A percentile compares a stretch with the other conserved stretches of the same genome.
Conservation (phyloP, 2,329 filamentous ascomycete genomes). For the Pseudocercospora fuligena region DNA sequence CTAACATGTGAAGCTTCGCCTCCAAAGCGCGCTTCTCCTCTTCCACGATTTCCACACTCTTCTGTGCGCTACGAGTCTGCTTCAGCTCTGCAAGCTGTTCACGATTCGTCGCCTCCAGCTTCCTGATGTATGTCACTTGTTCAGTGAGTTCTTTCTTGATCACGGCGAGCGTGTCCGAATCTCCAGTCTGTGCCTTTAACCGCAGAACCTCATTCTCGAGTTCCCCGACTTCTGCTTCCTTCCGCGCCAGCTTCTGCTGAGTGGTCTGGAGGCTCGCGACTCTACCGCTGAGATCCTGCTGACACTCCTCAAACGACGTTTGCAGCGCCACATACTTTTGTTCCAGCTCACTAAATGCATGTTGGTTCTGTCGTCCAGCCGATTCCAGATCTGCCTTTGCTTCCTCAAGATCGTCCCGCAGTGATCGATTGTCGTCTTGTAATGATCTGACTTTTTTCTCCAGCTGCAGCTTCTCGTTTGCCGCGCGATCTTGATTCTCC, state of each 20-base stretch:
- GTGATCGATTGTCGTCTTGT: conserved; percentile 71
- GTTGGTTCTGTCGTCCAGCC: conserved; percentile 68
- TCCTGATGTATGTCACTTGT: conserved; percentile 88
- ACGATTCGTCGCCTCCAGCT: conserved; percentile 77
- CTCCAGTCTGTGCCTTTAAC: conserved; percentile 83
- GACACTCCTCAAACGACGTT: conserved; percentile 61
- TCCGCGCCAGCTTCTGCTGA: conserved; percentile 70
- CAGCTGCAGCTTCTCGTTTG: conserved; percentile 60
- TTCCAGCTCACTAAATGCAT: conserved; percentile 64
- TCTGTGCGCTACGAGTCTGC: conserved; percentile 78
- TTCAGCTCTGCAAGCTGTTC: conserved; percentile 81
- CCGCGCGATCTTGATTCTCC: conserved; percentile 57
- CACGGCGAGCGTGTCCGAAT: conserved; percentile 81
- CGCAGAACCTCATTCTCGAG: conserved; percentile 83
- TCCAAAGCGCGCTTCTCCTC: conserved; percentile 90
- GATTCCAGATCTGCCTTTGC: conserved; percentile 74
- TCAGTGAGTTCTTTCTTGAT: conserved; percentile 88
- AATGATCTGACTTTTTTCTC: conserved; percentile 61
- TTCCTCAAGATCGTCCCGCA: conserved; percentile 85
- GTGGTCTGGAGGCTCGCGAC: conserved; percentile 62
- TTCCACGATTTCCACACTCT: conserved; percentile 90
- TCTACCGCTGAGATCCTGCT: conserved; percentile 62
- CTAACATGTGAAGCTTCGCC: conserved; percentile 74
- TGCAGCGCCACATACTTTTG: conserved; percentile 61
- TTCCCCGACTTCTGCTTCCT: conserved; percentile 71